A percentile compares a stretch with the other conserved stretches of the same genome.
Conservation (phyloP, 208 protist species). For the Wallacemonas rigidus region DNA sequence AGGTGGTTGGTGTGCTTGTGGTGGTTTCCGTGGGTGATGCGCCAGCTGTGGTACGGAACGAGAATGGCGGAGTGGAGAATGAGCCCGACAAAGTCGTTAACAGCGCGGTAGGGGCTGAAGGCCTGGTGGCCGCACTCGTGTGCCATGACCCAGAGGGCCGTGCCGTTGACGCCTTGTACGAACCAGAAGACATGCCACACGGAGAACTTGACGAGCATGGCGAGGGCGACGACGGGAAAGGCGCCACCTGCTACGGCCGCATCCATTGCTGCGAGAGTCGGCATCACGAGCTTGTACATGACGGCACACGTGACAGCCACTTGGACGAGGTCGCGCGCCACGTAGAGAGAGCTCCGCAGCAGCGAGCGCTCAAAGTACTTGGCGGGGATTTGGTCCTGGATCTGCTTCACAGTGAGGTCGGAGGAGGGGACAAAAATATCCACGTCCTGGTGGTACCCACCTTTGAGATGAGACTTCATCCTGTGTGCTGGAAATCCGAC, state of each 20-base stretch:
- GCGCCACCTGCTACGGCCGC: constrained; percentile 16
- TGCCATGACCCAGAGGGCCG: constrained; percentile 92
- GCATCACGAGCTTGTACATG: constrained; percentile 57
- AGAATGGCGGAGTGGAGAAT: constrained; percentile 88
- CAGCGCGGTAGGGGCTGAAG: constrained; percentile 68
- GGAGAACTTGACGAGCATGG: constrained; percentile 33
- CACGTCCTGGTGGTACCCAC: constrained; percentile 62
- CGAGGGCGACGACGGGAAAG: constrained; percentile 18
- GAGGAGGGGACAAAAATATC: constrained; percentile 66
- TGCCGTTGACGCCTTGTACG: constrained; percentile 83
- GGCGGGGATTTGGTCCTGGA: constrained; percentile 73
- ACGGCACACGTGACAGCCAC: constrained; percentile 44
- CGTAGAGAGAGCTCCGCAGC: constrained; percentile 46
- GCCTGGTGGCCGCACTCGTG: constrained; percentile 96
- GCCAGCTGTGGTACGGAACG: constrained; percentile 94
- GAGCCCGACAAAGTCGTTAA: constrained; percentile 92
- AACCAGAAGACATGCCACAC: constrained; percentile 81
- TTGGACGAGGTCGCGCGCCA: constrained; percentile 68
- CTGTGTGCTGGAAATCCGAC: too few species aligned
- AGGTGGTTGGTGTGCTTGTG: constrained; percentile 96
- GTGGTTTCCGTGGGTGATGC: constrained; percentile 91
- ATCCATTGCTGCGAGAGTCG: constrained; percentile 34
- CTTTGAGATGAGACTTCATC: constrained; percentile 61
- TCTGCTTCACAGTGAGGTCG: constrained; percentile 67
- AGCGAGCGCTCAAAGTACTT: constrained; percentile 75